A percentile compares a stretch with the other conserved stretches of the same genome.
Evolutionary conservation across 257 asterid species (phyloP).

Genomic region (Scutellaria baicalensis): DNA sequence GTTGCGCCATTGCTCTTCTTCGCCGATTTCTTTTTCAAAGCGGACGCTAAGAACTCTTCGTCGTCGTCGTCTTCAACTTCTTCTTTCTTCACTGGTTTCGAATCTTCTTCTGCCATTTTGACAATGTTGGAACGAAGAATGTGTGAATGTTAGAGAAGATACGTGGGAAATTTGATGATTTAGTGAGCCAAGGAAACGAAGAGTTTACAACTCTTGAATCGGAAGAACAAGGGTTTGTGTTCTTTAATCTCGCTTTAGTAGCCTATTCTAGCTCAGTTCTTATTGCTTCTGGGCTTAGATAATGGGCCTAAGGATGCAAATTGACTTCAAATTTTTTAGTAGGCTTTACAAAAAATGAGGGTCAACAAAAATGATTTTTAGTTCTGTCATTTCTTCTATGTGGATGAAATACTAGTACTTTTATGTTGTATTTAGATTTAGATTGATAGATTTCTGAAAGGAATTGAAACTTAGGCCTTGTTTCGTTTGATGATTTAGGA

Average conservation of each 20-base stretch:
- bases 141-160: background rate
- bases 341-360: too few species aligned
- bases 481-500: too few species aligned
- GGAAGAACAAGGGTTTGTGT: background rate
- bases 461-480: too few species aligned
- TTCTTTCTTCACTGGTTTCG: slow-evolving; percentile 30
- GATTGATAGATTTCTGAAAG: too few species aligned
- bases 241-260: too few species aligned
- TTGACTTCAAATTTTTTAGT: too few species aligned
- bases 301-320: background rate
- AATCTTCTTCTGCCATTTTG: slow-evolving; percentile 29
- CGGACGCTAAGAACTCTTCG: slow-evolving; percentile 22
- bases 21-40: slow-evolving; percentile 25
- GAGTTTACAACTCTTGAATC: too few species aligned
- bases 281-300: background rate
- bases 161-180: background rate
- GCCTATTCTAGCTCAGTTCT: background rate
- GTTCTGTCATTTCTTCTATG: too few species aligned
- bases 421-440: too few species aligned
- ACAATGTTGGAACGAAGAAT: background rate
- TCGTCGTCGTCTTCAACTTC: slow-evolving; percentile 31
- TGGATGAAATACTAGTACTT: too few species aligned
- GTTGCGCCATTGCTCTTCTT: slow-evolving; percentile 24
- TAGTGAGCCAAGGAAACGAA: background rate
- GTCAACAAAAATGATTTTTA: too few species aligned